Conservation (phyloP, 2,329 filamentous ascomycete species). For the Diaporthe nobilis region DNA sequence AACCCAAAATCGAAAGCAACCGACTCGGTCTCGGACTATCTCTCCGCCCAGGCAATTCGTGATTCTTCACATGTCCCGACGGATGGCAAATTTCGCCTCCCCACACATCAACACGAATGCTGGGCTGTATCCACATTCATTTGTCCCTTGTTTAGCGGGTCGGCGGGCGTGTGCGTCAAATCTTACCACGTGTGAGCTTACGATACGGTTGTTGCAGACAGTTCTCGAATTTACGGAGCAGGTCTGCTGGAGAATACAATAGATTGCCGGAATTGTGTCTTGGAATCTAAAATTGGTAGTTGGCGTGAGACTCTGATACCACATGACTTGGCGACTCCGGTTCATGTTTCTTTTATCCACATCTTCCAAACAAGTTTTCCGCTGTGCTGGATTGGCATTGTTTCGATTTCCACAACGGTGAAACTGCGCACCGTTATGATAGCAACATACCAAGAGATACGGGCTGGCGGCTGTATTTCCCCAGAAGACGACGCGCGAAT, state of each 20-base stretch:
- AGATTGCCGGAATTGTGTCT: not conserved
- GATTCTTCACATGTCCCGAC: not conserved
- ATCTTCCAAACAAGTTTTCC: not conserved
- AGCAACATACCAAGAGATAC: not conserved
- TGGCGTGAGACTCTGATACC: not conserved
- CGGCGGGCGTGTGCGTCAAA: not conserved
- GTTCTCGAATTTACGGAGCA: not conserved
- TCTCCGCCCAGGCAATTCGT: not conserved
- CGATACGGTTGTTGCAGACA: not conserved
- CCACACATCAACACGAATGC: constrained; percentile 6
- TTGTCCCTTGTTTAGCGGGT: not conserved
- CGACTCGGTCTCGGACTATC: not conserved
- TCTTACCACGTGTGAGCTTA: not conserved
- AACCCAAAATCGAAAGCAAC: not conserved
- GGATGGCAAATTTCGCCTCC: not conserved
- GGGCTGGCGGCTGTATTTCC: not conserved
- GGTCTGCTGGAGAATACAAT: no score
- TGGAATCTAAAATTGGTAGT: not conserved
- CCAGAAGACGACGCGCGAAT: not conserved
- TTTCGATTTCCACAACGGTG: not conserved
- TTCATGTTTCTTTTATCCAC: not conserved
- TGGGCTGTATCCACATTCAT: not conserved
- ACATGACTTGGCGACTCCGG: not conserved
- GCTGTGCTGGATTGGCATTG: not conserved
- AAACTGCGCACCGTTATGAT: not conserved